Conservation (phyloP, 768 basidiomycete species). For the Lactarius deliciosus region DNA sequence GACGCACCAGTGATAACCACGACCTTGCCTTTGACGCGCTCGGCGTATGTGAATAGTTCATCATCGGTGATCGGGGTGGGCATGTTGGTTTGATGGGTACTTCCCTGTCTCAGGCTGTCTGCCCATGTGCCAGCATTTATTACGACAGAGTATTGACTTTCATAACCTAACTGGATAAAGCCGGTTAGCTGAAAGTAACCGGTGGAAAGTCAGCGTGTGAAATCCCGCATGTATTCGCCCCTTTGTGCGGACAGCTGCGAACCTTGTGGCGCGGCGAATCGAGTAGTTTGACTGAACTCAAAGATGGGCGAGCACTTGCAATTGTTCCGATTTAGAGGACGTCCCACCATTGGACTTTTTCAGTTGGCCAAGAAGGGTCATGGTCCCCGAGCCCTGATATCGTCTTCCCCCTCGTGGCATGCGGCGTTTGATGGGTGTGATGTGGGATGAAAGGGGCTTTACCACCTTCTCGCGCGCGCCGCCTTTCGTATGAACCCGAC, state of each 20-base stretch:
- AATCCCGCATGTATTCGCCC: background rate
- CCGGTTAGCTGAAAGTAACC: background rate
- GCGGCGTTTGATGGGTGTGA: too few species aligned
- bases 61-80: slow-evolving; percentile 19
- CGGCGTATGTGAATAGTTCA: slow-evolving; percentile 11
- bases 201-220: background rate
- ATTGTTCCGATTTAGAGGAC: too few species aligned
- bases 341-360: too few species aligned
- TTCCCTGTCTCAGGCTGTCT: background rate
- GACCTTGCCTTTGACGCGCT: slow-evolving; percentile 23
- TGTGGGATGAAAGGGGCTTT: too few species aligned
- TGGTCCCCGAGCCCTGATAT: too few species aligned
- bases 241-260: background rate
- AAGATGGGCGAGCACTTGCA: background rate
- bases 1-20: slow-evolving; percentile 24
- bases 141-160: background rate
- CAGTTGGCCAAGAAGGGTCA: too few species aligned
- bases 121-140: background rate
- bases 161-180: background rate
- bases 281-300: background rate
- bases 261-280: background rate
- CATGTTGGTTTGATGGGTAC: background rate
- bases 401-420: too few species aligned
- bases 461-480: too few species aligned
- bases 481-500: too few species aligned